A percentile compares a stretch with the other conserved stretches of the same genome.
These are phyloP conservation scores for Stemphylium lycopersici DNA, from an alignment of 2,329 filamentous ascomycete species.

Conservation along the genomic window DNA sequence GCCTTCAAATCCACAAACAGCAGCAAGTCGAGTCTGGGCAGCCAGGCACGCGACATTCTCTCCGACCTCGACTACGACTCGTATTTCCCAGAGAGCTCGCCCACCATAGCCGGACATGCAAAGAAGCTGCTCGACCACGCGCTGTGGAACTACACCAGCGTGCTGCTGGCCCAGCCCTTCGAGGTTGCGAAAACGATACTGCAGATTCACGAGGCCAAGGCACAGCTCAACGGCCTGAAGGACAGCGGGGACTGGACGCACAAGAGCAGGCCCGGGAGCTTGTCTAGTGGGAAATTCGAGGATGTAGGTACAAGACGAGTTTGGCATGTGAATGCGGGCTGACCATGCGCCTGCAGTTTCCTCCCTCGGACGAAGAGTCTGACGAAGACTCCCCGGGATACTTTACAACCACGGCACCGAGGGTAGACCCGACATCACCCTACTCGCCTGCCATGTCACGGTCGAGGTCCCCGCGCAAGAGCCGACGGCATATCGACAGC, in stretches of 20 bases:
- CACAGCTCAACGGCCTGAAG: conserved; percentile 33
- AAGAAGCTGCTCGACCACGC: conserved; percentile 83
- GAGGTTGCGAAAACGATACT: conserved; percentile 95
- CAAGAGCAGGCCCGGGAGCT: conserved; percentile 40
- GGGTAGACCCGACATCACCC: conserved; percentile 37
- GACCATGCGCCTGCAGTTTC: conserved; percentile 45
- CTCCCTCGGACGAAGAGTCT: conserved; percentile 68
- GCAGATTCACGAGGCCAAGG: conserved; percentile 69
- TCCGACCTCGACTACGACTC: conserved; percentile 91
- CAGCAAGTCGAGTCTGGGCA: conserved; percentile 59
- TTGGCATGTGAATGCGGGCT: conserved; percentile 27
- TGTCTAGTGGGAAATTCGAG: conserved; percentile 43
- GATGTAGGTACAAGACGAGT: conserved; percentile 32
- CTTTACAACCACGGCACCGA: conserved; percentile 75
- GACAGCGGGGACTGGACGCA: conserved; percentile 21
- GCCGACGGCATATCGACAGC: conserved; percentile 44
- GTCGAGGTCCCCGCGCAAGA: conserved; percentile 46
- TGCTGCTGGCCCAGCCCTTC: conserved; percentile 91
- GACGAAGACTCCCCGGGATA: conserved; percentile 77
- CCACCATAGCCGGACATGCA: conserved; percentile 70
- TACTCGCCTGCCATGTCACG: conserved; percentile 46
- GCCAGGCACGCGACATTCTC: conserved; percentile 80
- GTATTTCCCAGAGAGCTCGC: conserved; percentile 78
- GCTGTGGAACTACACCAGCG: conserved; percentile 88
- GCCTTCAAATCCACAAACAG: conserved; percentile 46